Conservation (phyloP, 1,139 yeast species). For the Schizosaccharomyces versatilis region DNA sequence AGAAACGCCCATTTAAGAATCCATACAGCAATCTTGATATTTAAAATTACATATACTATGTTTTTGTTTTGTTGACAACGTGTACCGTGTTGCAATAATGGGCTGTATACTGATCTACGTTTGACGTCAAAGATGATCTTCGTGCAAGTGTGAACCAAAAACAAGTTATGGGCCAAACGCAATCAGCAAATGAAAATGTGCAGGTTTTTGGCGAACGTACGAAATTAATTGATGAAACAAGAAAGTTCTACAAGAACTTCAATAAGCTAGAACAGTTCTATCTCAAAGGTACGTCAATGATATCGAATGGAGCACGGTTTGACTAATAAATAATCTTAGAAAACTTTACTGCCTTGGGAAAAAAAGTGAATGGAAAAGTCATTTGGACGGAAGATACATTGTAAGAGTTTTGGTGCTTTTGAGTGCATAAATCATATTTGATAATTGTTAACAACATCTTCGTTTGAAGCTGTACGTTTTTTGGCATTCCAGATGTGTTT, state of each 20-base stretch:
- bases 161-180: background rate
- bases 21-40: no score
- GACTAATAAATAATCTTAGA: background rate
- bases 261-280: background rate
- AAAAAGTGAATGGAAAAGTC: background rate
- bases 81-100: no score
- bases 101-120: no score
- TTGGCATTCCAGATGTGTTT: background rate
- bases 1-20: no score
- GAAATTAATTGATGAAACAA: background rate
- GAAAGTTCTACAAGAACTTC: background rate
- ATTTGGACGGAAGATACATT: slow-evolving; percentile 1
- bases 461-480: background rate
- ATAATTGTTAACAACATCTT: background rate
- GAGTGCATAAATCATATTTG: background rate
- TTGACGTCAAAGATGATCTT: no score
- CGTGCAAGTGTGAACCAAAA: no score
- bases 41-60: no score
- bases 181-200: background rate
- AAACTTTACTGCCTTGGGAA: background rate
- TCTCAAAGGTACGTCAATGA: background rate
- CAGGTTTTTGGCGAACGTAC: background rate
- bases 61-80: no score
- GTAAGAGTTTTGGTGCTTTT: background rate
- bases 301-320: background rate